These are phyloP conservation scores for Paraglomus brasilianum DNA, from an alignment of 192 early-diverging fungal genomes.

Conservation along the genomic window DNA sequence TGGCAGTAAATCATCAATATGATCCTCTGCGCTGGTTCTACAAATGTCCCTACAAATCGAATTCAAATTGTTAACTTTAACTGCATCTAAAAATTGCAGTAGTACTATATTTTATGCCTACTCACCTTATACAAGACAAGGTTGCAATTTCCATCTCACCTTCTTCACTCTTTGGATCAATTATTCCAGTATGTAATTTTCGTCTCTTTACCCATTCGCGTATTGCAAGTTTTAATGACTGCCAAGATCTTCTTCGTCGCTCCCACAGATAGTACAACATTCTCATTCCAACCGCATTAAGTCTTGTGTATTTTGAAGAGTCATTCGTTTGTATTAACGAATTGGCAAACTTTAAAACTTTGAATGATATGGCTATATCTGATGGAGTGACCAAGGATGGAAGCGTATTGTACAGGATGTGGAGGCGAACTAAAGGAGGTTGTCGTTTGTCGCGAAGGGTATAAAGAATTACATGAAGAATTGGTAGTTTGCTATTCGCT, in stretches of 20 bases:
- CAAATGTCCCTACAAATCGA: constrained; percentile 45
- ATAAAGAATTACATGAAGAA: constrained; percentile 49
- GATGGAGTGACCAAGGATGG: constrained; percentile 46
- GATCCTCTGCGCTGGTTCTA: constrained; percentile 39
- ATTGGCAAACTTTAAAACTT: constrained; percentile 45
- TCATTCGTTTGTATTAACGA: constrained; percentile 40
- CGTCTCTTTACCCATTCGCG: constrained; percentile 50
- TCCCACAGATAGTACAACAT: constrained; percentile 46
- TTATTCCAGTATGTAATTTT: constrained; percentile 26
- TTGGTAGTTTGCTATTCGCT: constrained; percentile 40
- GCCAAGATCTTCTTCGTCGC: constrained; percentile 54
- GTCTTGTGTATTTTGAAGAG: constrained; percentile 30
- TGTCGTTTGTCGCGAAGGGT: constrained; percentile 39
- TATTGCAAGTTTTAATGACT: constrained; percentile 48
- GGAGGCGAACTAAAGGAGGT: constrained; percentile 33
- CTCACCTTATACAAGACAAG: constrained; percentile 49
- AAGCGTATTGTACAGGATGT: constrained; percentile 45
- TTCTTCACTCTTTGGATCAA: constrained; percentile 34
- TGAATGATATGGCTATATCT: constrained; percentile 50
- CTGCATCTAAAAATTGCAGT: not conserved
- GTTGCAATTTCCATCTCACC: constrained; percentile 52
- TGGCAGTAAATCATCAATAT: constrained; percentile 49
- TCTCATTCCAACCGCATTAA: constrained; percentile 49
- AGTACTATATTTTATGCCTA: not conserved
- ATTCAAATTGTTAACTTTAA: not conserved